A percentile compares a stretch with the other conserved stretches of the same genome.
These are phyloP conservation scores for Chytridium lagenaria DNA, from an alignment of 371 early-diverging fungal genomes.

Conservation along the genomic window DNA sequence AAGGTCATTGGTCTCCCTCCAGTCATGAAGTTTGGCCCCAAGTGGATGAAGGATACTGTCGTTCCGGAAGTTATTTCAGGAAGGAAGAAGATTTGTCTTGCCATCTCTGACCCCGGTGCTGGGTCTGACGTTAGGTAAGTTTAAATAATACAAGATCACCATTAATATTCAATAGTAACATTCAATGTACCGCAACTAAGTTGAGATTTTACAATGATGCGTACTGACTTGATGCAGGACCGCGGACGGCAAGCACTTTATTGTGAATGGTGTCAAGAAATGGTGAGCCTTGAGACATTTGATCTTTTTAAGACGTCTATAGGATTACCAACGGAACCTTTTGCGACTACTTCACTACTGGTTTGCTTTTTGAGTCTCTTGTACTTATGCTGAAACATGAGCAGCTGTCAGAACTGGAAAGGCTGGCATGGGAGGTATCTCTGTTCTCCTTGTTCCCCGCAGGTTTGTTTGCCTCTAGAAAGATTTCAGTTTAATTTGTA, in stretches of 20 bases:
- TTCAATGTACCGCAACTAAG: constrained; percentile 31
- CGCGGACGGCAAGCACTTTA: constrained; percentile 56
- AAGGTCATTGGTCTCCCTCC: constrained; percentile 64
- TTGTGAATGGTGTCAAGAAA: constrained; percentile 59
- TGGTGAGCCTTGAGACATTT: constrained; percentile 21
- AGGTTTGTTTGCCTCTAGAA: constrained; percentile 6
- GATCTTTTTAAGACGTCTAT: background rate
- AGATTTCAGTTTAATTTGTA: background rate
- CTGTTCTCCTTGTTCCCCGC: constrained; percentile 56
- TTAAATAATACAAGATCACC: background rate
- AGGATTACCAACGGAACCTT: constrained; percentile 47
- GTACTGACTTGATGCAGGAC: constrained; percentile 27
- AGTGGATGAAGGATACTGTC: constrained; percentile 45
- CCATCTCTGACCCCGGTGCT: constrained; percentile 62
- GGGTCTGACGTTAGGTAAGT: constrained; percentile 48
- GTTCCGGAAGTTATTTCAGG: constrained; percentile 46
- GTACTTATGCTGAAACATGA: background rate
- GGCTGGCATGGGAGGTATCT: constrained; percentile 49
- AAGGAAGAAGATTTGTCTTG: constrained; percentile 52
- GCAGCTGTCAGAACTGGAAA: constrained; percentile 10
- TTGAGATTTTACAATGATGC: constrained; percentile 20
- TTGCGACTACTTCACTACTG: constrained; percentile 56
- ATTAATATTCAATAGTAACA: background rate
- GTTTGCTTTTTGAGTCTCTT: constrained; percentile 29
- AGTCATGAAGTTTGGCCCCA: constrained; percentile 55